Base-by-base conservation (phyloP, 208 protist genomes). In the Trypanosoma rangeli region DNA sequence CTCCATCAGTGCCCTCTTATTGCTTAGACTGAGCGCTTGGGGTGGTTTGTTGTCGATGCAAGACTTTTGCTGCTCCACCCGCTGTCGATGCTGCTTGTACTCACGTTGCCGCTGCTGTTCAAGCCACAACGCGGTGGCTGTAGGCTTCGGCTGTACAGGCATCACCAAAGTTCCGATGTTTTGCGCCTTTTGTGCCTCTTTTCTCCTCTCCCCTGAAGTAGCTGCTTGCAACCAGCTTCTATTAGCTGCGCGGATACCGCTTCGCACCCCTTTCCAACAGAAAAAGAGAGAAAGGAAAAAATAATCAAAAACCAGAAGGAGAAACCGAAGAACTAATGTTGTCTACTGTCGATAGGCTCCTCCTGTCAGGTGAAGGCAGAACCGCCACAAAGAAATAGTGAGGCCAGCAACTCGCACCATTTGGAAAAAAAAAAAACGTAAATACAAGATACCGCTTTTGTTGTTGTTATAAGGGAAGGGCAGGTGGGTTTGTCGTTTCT, bases 11-110 rank as follows among this genome's bases (percentile, higher is more conserved):
- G 66, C 70, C 59, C 60, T 60, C 15, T 77, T 73, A 22, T 80
- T 79, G 42, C 74, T 62, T 28, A 72, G 79, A n/a, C 76, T 81
- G 12, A 68, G 37, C 66, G 69, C 80, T 29, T 70, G 68, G 8
- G 86, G 86, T 3, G 71, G 67, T 39, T 28, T 56, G 60, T 84
- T 87, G 72, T 92, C 83, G 20, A 92, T 78, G 58, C 74, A 66
- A 18, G 81, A 22, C 52, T 64, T 79, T 60, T 79, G 72, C 13
- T 74, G 60, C 18, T 37, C 67, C n/a, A 92, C 64, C 8, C 86
- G 86, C 24, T 82, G 64, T n/a, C 80, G 79, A 55, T 92, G 86
- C 59, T 72, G 72, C 56, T 70, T 52, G 64, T 89, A 87, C 46
- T 81, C 63, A 15, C 80, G 69, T 68, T 88, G 72, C 1, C 66